Evolutionary conservation across 805 yeast species (phyloP), one percentile per base, ranked within the genome.

Genomic region (Nakazawaea sp.): DNA sequence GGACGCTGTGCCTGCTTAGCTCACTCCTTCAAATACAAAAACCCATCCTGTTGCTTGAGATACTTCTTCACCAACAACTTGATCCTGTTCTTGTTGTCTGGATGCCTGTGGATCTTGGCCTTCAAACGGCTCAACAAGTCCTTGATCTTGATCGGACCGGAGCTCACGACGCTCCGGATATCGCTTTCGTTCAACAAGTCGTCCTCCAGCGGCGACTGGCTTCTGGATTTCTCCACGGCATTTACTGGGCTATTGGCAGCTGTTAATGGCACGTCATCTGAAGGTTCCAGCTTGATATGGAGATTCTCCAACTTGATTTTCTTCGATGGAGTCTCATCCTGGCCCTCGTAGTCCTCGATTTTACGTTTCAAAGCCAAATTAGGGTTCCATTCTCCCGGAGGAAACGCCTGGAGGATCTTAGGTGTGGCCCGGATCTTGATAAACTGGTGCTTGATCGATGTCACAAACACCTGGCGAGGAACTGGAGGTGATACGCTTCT

Each of bases 381-480:
- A 17, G 96, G 90, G 57, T 81, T 81, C 96, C 96, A 89, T 37
- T 78, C 84, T 19, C 95, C 95, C 15, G 55, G 61, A 2, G 92
- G 92, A 61, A 88, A 87, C 26, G 71, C 71, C 13, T 61, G 55
- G 42, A 89, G 65, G 12, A 83, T 65, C 27, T 67, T 65, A 11
- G 72, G 66, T 5, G 82, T 75, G 1, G 88, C 83, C 48, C 71
- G 81, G 30, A 89, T 39, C 13, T 30, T 30, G 59, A 11, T 75
- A 72, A 32, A 83, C 73, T 43, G 72, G 50, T 29, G 84, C 82
- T 40, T 72, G 44, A 55, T 59, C 35, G 72, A 68, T 42, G 68
- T 66, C 20, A 75, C 70, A 38, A 46, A 53, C 18, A 68, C 58
- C n/a, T 49, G 50, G 36, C 52, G 48, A 4, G 52, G 49, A 15